Conservation (phyloP, 2,329 filamentous ascomycete genomes). For the Albophoma yamanashiensis region DNA sequence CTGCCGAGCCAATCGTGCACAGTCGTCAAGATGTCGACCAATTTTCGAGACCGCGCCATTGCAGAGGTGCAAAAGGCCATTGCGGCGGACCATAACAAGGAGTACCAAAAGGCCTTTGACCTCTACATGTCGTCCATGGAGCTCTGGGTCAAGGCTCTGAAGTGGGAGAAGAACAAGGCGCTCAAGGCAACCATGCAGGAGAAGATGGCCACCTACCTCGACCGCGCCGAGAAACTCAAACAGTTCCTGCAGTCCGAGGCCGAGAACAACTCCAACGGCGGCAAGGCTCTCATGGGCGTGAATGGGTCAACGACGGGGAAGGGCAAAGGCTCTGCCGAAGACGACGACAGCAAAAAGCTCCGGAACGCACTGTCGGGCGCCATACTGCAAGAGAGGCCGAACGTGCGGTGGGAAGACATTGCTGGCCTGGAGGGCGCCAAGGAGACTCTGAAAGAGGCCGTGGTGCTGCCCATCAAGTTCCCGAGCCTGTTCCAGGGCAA, state of each 20-base stretch:
- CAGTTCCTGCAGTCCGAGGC: conserved; percentile 70
- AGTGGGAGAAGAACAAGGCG: conserved; percentile 98
- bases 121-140: conserved; percentile 93
- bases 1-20: not conserved
- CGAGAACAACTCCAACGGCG: conserved; percentile 58
- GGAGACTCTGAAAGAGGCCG: conserved; percentile 94
- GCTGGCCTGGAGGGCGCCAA: conserved; percentile 90
- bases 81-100: conserved; percentile 86
- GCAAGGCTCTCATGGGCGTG: conserved; percentile 51
- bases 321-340: conserved; percentile 54
- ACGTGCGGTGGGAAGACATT: conserved; percentile 96
- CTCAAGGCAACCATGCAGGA: conserved; percentile 95
- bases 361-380: conserved; percentile 82
- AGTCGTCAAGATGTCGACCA: conserved; percentile 66
- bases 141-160: conserved; percentile 96
- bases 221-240: conserved; percentile 96
- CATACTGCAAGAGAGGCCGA: conserved; percentile 89
- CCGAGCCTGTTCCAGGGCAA: conserved; percentile 94
- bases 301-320: conserved; percentile 59
- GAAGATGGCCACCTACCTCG: conserved; percentile 96
- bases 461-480: conserved; percentile 96
- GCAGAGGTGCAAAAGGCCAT: conserved; percentile 96
- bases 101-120: conserved; percentile 96
- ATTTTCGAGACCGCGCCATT: conserved; percentile 95
- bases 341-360: conserved; percentile 93